Evolutionary conservation across 75 land plant genomes (phyloP), one percentile per base, ranked within the genome.

Genomic region (Pinus albicaulis): DNA sequence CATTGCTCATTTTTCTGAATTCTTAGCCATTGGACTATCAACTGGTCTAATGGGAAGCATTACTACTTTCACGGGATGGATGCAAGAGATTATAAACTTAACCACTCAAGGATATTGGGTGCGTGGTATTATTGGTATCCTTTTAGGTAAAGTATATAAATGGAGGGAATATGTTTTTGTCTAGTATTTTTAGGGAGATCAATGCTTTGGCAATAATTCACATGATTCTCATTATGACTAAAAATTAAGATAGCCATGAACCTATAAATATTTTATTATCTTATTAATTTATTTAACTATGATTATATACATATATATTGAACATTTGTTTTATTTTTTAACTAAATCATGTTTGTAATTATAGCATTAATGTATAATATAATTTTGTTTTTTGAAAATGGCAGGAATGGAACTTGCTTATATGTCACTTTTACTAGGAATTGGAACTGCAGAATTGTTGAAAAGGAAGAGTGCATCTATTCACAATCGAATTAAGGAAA

Each of bases 1-100:
- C 11, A 82, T 96, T 24, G 56, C 76, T 24, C 24, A 20, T 8
- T 70, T 84, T 25, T 93, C 97, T n/a, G 90, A 96, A 15, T 76
- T 69, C 26, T 77, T 96, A 41, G 92, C 91, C 31, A 84, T 96
- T 77, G 99, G 98, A n/a, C 55, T 92, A 52, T 83, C 93, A 11
- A 93, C 99, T 24, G 99, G 99, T 10, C 88, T 90, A 80, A 80
- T 96, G 89, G 98, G 95, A 77, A 96, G 95, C 77, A 90, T 92
- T 25, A 96, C 97, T 20, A 93, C 95, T 14, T 96, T 90, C 71
- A 90, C 95, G 61, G 88, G 86, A 11, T 93, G 92, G 96, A 89
- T 84, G 73, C 93, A 91, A 82, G 84, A 85, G 48, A 87, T 93
- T 87, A 79, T 91, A 38, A 82, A 81, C 22, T 79, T 92, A 44